A percentile compares a stretch with the other conserved stretches of the same genome.
Evolutionary conservation across 768 basidiomycete genomes (phyloP).

Genomic region (Phaeotremella fagi): DNA sequence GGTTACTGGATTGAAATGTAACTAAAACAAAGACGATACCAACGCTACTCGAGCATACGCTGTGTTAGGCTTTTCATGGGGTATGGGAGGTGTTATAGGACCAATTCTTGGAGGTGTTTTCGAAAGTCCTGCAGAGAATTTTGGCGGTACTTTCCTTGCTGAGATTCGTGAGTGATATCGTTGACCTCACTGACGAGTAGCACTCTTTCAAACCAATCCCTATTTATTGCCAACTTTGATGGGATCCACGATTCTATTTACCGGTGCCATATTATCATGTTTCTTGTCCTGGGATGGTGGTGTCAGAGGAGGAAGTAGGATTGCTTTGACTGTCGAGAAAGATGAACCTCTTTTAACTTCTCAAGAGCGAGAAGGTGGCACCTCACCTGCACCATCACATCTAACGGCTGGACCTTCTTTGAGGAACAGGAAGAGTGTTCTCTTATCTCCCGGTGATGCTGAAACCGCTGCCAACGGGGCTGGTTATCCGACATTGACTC

Average conservation of each 20-base stretch:
- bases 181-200: slow-evolving; percentile 6
- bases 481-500: slow-evolving; percentile 23
- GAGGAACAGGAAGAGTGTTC: slow-evolving; percentile 9
- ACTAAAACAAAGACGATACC: slow-evolving; percentile 57
- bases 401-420: slow-evolving; percentile 20
- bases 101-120: slow-evolving; percentile 53
- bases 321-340: slow-evolving; percentile 78
- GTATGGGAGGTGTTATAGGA: slow-evolving; percentile 69
- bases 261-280: slow-evolving; percentile 76
- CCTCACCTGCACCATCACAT: slow-evolving; percentile 23
- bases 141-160: slow-evolving; percentile 66
- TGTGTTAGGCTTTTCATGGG: slow-evolving; percentile 94
- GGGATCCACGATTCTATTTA: slow-evolving; percentile 69
- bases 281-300: slow-evolving; percentile 91
- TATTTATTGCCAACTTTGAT: slow-evolving; percentile 83
- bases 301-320: slow-evolving; percentile 71
- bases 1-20: background rate
- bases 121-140: slow-evolving; percentile 68
- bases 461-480: slow-evolving; percentile 20
- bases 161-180: slow-evolving; percentile 48
- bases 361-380: slow-evolving; percentile 2
- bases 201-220: slow-evolving; percentile 72
- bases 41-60: slow-evolving; percentile 96
- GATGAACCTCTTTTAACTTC: slow-evolving; percentile 31
- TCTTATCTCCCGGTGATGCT: slow-evolving; percentile 23